Conservation (phyloP, 192 early-diverging fungal genomes). For the Rhizoclosmatium sp. region DNA sequence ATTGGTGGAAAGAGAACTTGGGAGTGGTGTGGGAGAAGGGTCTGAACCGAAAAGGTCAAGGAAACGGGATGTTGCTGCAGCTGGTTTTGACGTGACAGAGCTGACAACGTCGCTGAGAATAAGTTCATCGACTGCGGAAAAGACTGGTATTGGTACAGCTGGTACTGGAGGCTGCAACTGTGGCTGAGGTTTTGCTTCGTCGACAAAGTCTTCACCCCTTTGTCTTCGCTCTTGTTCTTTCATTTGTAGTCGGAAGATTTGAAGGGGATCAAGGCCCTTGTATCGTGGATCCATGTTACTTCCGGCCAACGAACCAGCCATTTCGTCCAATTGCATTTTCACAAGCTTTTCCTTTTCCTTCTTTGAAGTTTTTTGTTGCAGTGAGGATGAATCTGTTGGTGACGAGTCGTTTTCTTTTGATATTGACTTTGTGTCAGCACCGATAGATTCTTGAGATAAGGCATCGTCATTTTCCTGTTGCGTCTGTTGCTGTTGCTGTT, state of each 20-base stretch:
- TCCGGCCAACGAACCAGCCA: not conserved
- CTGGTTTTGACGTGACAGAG: not conserved
- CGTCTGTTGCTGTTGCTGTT: not conserved
- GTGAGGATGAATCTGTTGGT: not conserved
- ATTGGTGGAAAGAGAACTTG: no score
- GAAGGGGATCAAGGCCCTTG: slow-evolving; percentile 34
- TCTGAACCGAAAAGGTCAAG: slow-evolving; percentile 5
- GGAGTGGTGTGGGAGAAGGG: no score
- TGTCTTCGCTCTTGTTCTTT: slow-evolving; percentile 30
- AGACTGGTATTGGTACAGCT: not conserved
- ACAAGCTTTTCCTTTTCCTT: not conserved
- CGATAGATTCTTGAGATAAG: not conserved
- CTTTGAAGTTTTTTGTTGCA: not conserved
- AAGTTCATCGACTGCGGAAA: not conserved
- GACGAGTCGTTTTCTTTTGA: not conserved
- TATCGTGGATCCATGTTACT: slow-evolving; percentile 30
- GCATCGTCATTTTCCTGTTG: not conserved
- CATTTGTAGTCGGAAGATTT: slow-evolving; percentile 35
- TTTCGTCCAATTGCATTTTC: slow-evolving; percentile 3
- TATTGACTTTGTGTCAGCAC: not conserved
- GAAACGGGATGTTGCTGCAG: slow-evolving; percentile 2
- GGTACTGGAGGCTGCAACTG: not conserved
- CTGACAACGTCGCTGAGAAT: not conserved
- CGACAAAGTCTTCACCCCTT: slow-evolving; percentile 13
- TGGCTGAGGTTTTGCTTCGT: not conserved